A percentile compares a stretch with the other conserved stretches of the same genome.
Evolutionary conservation across 2,329 filamentous ascomycete genomes (phyloP).

Genomic region (Cryphonectria radicalis): DNA sequence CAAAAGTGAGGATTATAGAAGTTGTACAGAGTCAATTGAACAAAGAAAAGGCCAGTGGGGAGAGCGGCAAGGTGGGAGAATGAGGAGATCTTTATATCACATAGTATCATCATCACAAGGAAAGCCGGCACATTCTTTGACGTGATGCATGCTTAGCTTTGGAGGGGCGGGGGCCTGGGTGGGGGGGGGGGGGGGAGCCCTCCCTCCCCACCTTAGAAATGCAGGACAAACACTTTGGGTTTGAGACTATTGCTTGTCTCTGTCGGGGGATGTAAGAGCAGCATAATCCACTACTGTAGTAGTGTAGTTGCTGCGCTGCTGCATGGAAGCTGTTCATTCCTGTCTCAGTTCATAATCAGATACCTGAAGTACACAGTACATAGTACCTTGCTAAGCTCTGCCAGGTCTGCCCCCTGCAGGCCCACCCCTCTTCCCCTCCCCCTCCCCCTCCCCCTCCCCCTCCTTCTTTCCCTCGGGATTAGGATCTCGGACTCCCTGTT

Average conservation of each 20-base stretch:
- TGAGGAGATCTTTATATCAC: constrained; percentile 20
- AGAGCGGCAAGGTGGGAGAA: background rate
- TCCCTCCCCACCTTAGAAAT: background rate
- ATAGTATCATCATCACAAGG: background rate
- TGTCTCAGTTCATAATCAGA: background rate
- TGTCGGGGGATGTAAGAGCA: background rate
- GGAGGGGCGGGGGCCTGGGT: no score
- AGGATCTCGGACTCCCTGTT: background rate
- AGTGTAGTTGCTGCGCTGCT: no score
- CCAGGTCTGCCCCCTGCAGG: background rate
- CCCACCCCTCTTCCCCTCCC: background rate
- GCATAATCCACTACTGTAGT: background rate
- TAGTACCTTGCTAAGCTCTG: background rate
- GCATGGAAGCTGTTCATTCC: background rate
- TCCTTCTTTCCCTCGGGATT: background rate
- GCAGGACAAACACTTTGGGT: background rate
- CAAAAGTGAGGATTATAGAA: background rate
- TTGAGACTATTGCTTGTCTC: background rate
- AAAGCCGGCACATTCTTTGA: constrained; percentile 5
- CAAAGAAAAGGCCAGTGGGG: background rate
- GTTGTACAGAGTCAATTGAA: constrained; percentile 9
- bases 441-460: no score
- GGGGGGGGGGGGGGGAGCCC: no score
- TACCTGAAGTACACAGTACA: background rate
- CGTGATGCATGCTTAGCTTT: constrained; percentile 16